These are phyloP conservation scores for Tetracladium setigerum DNA, from an alignment of 495 filamentous ascomycete species.

Conservation along the genomic window DNA sequence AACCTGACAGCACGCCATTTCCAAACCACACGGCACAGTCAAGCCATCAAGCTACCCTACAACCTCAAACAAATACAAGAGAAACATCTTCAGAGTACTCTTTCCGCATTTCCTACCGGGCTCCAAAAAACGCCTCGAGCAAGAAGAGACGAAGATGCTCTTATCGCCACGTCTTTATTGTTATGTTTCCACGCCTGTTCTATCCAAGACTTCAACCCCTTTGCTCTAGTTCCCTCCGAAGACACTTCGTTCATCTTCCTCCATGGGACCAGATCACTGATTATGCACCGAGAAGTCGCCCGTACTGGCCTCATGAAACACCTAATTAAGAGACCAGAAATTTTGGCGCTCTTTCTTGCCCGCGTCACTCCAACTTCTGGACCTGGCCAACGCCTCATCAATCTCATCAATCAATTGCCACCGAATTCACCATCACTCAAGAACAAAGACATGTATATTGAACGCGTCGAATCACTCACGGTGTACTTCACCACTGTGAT, in stretches of 20 bases:
- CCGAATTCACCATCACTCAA: not conserved
- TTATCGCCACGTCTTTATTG: slow-evolving; percentile 5
- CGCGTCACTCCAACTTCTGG: not conserved
- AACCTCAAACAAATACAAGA: not conserved
- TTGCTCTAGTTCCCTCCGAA: not conserved
- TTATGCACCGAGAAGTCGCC: not conserved
- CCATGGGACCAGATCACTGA: slow-evolving; percentile 1
- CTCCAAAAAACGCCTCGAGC: not conserved
- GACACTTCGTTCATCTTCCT: slow-evolving; percentile 7
- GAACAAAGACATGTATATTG: slow-evolving; percentile 3
- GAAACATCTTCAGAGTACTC: slow-evolving; percentile 3
- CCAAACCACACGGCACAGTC: not conserved
- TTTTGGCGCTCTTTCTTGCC: not conserved
- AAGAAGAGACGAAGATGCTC: not conserved
- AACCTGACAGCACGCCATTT: slow-evolving; percentile 5
- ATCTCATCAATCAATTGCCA: not conserved
- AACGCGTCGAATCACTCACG: slow-evolving; percentile 2
- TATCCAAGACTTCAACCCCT: slow-evolving; percentile 4
- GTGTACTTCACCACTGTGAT: not conserved
- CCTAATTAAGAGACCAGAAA: not conserved
- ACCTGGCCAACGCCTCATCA: not conserved
- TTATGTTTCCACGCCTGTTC: slow-evolving; percentile 8
- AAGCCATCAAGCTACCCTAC: not conserved
- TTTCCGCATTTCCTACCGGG: slow-evolving; percentile 1
- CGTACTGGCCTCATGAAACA: not conserved